Percentiles rank a stretch among this genome's conserved stretches.
phyloP scores from a whole-genome alignment of 371 early-diverging fungal species.

The Coemansia sp. region DNA sequence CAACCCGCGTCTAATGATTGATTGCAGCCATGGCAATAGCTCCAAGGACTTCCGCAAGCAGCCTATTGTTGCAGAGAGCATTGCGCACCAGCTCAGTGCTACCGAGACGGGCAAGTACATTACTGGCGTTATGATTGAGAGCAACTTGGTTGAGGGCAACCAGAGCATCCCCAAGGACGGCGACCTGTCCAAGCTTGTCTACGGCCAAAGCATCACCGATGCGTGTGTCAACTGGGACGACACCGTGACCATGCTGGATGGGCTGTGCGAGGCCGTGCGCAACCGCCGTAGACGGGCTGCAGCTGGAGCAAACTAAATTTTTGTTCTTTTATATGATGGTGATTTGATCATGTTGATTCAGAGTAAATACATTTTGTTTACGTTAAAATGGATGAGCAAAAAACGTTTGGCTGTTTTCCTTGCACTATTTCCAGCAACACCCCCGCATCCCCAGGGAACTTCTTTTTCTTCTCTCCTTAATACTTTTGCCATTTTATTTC shows the following conservation, averaged over 20 bases:
- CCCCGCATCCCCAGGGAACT: neutral
- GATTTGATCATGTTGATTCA: neutral
- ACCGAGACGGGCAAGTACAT: constrained; percentile 49
- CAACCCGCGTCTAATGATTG: constrained; percentile 80
- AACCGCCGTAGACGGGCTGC: constrained; percentile 45
- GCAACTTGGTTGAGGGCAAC: constrained; percentile 78
- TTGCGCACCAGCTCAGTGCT: constrained; percentile 60
- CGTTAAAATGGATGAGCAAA: neutral
- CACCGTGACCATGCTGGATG: constrained; percentile 67
- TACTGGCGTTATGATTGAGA: constrained; percentile 92
- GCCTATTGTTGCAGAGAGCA: constrained; percentile 72
- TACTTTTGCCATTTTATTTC: neutral
- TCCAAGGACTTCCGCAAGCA: constrained; percentile 77
- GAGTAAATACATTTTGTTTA: constrained; percentile 9
- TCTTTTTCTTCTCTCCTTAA: neutral
- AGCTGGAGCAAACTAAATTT: neutral
- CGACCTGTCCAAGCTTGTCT: constrained; percentile 58
- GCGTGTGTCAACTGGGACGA: constrained; percentile 81
- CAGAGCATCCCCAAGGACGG: constrained; percentile 71
- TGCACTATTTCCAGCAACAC: too few relatives aligned
- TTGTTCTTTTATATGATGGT: neutral
- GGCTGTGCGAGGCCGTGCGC: constrained; percentile 67
- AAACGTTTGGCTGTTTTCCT: neutral
- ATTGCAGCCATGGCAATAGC: constrained; percentile 92
- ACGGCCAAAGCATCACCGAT: constrained; percentile 83